These are phyloP conservation scores for Lachancea lanzarotensis DNA, from an alignment of 805 yeast species.

Conservation along the genomic window DNA sequence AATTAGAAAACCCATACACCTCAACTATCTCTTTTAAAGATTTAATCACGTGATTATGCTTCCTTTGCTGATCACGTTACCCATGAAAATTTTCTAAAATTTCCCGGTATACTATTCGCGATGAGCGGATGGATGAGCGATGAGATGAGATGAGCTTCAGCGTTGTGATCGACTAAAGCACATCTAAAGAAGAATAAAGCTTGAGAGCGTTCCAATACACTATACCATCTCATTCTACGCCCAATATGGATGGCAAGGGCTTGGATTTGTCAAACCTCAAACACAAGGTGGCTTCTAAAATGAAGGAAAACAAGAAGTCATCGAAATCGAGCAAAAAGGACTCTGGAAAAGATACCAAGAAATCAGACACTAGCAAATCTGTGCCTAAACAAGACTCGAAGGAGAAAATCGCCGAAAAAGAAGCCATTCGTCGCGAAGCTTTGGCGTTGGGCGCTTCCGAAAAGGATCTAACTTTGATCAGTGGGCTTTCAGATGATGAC, in stretches of 20 bases:
- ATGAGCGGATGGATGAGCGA: background rate
- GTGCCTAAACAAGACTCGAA: background rate
- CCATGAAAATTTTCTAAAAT: background rate
- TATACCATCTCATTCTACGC: background rate
- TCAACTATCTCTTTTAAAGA: too few relatives aligned
- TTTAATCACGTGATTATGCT: background rate
- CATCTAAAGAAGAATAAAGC: background rate
- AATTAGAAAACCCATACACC: too few relatives aligned
- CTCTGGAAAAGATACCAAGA: conserved; percentile 16
- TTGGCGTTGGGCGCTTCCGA: conserved; percentile 79
- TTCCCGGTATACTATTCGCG: background rate
- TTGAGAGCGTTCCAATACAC: background rate
- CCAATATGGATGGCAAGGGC: conserved; percentile 5
- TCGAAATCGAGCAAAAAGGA: conserved; percentile 19
- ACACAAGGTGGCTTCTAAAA: conserved; percentile 55
- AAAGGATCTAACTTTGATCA: conserved; percentile 63
- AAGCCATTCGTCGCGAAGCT: conserved; percentile 60
- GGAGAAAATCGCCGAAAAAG: conserved; percentile 9
- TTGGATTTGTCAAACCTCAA: conserved; percentile 46
- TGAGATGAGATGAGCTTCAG: conserved; percentile 5
- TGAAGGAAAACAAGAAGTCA: conserved; percentile 30
- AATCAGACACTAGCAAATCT: background rate
- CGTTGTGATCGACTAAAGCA: too few relatives aligned
- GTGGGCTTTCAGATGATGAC: conserved; percentile 47
- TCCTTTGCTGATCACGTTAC: background rate